These are phyloP conservation scores for Hordeum marinum DNA, from an alignment of 176 grass and related monocot genomes.

Conservation along the genomic window DNA sequence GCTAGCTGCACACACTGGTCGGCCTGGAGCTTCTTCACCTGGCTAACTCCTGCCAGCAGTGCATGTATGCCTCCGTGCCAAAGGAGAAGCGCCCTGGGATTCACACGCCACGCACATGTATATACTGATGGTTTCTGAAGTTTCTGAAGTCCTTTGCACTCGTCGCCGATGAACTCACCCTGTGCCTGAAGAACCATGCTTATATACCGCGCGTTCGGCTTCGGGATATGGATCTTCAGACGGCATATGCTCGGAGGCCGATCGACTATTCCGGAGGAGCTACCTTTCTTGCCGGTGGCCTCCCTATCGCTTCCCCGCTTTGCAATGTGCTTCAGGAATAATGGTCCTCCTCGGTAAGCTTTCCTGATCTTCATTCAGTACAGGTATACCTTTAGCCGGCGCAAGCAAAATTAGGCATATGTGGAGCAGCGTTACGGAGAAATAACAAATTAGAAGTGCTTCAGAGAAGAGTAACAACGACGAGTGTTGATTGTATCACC, in stretches of 20 bases:
- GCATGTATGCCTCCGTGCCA: constrained; percentile 27
- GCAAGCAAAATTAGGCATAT: neutral
- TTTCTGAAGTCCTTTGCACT: neutral
- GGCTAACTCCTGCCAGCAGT: neutral
- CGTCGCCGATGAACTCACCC: neutral
- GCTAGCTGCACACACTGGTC: neutral
- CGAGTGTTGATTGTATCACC: too few species aligned
- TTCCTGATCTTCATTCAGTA: neutral
- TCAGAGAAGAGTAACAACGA: neutral
- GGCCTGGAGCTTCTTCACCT: constrained; percentile 8
- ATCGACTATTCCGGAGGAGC: neutral
- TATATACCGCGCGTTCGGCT: constrained; percentile 12
- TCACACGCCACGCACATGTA: constrained; percentile 12
- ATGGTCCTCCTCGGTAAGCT: neutral
- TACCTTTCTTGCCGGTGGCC: neutral
- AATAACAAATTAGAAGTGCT: neutral
- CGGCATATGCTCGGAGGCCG: constrained; percentile 38
- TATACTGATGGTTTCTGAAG: too few species aligned
- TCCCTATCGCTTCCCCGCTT: neutral
- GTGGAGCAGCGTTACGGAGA: neutral
- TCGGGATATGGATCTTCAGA: constrained; percentile 1
- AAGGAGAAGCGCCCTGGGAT: constrained; percentile 56
- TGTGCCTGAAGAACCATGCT: constrained; percentile 12
- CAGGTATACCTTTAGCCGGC: neutral
- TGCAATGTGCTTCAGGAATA: constrained; percentile 30